Base-by-base conservation (phyloP, 2,329 filamentous ascomycete genomes). In the Penicillium palitans region DNA sequence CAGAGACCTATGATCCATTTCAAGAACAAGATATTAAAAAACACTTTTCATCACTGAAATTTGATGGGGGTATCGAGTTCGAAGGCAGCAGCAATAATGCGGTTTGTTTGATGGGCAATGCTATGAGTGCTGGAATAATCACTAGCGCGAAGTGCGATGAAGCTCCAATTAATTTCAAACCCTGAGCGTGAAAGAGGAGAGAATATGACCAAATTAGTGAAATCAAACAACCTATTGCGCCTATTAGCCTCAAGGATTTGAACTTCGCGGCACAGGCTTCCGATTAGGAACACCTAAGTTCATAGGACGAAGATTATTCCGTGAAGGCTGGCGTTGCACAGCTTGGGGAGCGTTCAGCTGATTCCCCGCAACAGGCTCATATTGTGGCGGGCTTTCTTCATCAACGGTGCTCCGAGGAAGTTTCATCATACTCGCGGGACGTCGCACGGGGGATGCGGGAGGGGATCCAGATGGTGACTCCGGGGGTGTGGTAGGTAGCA, bases 231-330 rank as follows among this genome's bases (percentile, higher is more conserved):
- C 40, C 17, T 24, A 37, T 35, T 46, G 41, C 27, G 15, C 8
- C 17, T 4, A 21, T 40, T 42, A 57, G 13, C 40, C 19, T 40
- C 24, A 47, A 37, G 24, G 48, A 17, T 53, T 47, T 12, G 62
- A 50, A 46, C 61, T 71, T n/a, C 68, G 61, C 15, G 74, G 74
- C 10, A 77, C 73, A 17, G 74, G 74, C 57, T 76, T 76, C 49
- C 74, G 66, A 47, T 59, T 72, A 6, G 74, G 74, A 15, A 76
- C 72, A 41, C 74, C 74, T 17, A 76, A 65, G 49, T 74, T 76
- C 60, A 74, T 71, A 6, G 67, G 65, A 13, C 71, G 71, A 25
- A 63, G 52, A 41, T 64, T 66, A 46, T 61, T 63, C 17, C 63
- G 63, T 13, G 71, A 66, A 35, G 67, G 66, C 25, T 58, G 61